Conservation (phyloP, 177 flowering plant species). For the Vitis hybrid region DNA sequence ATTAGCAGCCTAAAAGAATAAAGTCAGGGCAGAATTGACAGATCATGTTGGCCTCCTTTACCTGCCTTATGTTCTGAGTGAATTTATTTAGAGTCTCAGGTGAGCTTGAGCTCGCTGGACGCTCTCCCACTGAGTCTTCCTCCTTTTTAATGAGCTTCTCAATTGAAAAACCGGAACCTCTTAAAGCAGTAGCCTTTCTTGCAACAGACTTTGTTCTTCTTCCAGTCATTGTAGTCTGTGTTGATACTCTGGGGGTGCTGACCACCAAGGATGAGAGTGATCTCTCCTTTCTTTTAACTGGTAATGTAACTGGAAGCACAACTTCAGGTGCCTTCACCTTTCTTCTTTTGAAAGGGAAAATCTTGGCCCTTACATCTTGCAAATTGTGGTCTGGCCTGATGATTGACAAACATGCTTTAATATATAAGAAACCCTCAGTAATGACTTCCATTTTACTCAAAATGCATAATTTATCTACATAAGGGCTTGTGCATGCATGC, state of each 20-base stretch:
- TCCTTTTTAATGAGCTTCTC: constrained; percentile 39
- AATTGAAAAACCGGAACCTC: constrained; percentile 39
- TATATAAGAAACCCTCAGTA: too few relatives aligned
- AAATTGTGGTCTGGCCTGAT: constrained; percentile 76
- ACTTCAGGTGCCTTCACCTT: constrained; percentile 47
- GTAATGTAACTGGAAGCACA: constrained; percentile 24
- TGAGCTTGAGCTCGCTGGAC: constrained; percentile 45
- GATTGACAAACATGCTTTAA: too few relatives aligned
- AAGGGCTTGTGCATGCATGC: too few relatives aligned
- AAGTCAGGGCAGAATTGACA: not conserved
- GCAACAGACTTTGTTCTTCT: constrained; percentile 16
- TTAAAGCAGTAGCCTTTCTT: constrained; percentile 18
- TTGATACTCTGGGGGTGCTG: constrained; percentile 26
- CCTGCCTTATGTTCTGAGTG: constrained; percentile 51
- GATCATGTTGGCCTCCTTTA: constrained; percentile 33
- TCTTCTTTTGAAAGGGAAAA: constrained; percentile 59
- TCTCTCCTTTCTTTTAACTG: constrained; percentile 38
- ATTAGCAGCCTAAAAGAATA: constrained; percentile 6
- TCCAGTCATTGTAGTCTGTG: constrained; percentile 39
- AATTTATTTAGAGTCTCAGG: constrained; percentile 42
- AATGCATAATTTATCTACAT: too few relatives aligned
- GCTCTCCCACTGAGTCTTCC: constrained; percentile 23
- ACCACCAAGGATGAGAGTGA: constrained; percentile 54
- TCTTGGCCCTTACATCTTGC: constrained; percentile 68
- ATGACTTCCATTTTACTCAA: too few relatives aligned